Conservation (phyloP, 371 early-diverging fungal genomes). For the Mycotypha africana region DNA sequence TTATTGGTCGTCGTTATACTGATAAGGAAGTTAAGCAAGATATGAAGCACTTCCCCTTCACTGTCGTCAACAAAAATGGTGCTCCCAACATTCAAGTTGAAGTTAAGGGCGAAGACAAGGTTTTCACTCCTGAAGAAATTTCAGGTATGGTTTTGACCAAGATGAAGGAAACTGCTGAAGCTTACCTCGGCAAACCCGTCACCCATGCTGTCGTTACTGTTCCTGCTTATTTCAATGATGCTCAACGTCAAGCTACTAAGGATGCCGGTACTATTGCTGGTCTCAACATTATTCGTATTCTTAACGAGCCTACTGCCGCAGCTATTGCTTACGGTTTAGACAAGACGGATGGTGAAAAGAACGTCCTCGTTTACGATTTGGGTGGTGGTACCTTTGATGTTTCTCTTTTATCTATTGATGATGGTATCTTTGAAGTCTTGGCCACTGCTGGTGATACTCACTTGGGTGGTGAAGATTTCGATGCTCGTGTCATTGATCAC, state of each 20-base stretch:
- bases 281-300: slow-evolving; percentile 73
- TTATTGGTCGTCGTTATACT: slow-evolving; percentile 83
- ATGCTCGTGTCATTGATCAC: slow-evolving; percentile 81
- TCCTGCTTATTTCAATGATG: slow-evolving; percentile 91
- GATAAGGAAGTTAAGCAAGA: slow-evolving; percentile 84
- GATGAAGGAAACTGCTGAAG: slow-evolving; percentile 77
- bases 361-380: slow-evolving; percentile 86
- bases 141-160: slow-evolving; percentile 94
- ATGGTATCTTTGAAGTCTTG: slow-evolving; percentile 83
- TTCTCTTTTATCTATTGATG: slow-evolving; percentile 82
- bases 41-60: slow-evolving; percentile 91
- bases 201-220: slow-evolving; percentile 85
- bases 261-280: slow-evolving; percentile 79
- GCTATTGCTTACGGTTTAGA: slow-evolving; percentile 92
- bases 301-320: slow-evolving; percentile 95
- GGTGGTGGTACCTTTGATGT: slow-evolving; percentile 98
- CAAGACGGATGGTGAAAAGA: slow-evolving; percentile 61
- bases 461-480: slow-evolving; percentile 96
- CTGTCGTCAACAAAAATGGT: slow-evolving; percentile 72
- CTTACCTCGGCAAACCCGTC: slow-evolving; percentile 87
- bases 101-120: slow-evolving; percentile 86
- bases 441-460: slow-evolving; percentile 92
- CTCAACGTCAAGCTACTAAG: slow-evolving; percentile 81
- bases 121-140: slow-evolving; percentile 96
- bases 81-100: slow-evolving; percentile 79